Base-by-base conservation (phyloP, 2,329 filamentous ascomycete genomes). In the Lasiodiplodia citricola region DNA sequence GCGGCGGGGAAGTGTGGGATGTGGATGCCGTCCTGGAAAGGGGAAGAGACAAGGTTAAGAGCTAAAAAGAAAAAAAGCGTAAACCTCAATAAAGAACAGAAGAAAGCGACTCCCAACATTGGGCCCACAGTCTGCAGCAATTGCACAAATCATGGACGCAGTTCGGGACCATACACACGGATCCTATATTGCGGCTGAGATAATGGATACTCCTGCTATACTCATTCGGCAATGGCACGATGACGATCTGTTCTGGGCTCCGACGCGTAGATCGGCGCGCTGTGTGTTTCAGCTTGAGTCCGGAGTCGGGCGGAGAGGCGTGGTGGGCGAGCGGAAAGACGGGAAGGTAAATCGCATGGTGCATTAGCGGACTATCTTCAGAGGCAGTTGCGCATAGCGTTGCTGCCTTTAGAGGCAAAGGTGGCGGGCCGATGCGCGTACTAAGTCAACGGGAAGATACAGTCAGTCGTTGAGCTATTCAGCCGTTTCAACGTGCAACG, bases 231-330 rank as follows among this genome's bases (percentile, higher is more conserved):
- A 28, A 28, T 11, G 28, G 38, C 51, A 18, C 60, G 28, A 52
- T 13, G 47, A 23, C 35, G 16, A 38, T 28, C 47, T 38, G 44
- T 21, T 47, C 44, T 23, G 25, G 28, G 25, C 16, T 37, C 44
- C 37, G 31, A 7, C 28, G 37, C 28, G 31, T n/a, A 50, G 47
- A 25, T 52, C 58, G 18, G 18, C 3, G 44, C 21, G 31, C 25
- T 41, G 60, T 14, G 25, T 28, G 60, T 64, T 64, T 64, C 60
- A 64, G 41, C 23, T 38, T 64, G 60, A 54, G 44, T 64, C 60
- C 60, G 60, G 60, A 52, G 16, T 35, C 18, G 44, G n/a, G 60
- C 60, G 60, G 60, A 64, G 31, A 58, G 37, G 7, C 23, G 21
- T 37, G 28, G 16, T 56, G 54, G 21, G 21, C 54, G 54, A 37